Percentiles rank a stretch among this genome's conserved stretches.
Conservation (phyloP, 257 asterid species). For the Jacaranda mimosifolia region DNA sequence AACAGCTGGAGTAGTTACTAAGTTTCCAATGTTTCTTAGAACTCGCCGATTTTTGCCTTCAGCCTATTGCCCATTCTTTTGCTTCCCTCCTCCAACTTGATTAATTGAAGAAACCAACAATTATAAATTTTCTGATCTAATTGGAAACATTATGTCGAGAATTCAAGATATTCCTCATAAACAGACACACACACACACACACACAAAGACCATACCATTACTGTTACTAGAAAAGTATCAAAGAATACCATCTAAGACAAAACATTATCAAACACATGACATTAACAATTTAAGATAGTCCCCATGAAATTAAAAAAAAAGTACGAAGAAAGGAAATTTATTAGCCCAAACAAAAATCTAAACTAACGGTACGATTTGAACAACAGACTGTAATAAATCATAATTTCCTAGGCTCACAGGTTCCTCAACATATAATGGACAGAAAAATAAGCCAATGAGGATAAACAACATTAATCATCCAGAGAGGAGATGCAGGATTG, state of each 20-base stretch:
- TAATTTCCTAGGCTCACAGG: too few species aligned
- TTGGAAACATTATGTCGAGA: neutral
- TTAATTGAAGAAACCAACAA: neutral
- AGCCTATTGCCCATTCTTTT: slow-evolving; percentile 53
- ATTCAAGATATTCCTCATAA: neutral
- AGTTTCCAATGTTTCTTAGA: slow-evolving; percentile 80
- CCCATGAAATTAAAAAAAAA: too few species aligned
- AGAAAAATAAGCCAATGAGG: neutral
- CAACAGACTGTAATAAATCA: too few species aligned
- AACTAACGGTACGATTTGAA: too few species aligned
- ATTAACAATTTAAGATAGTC: too few species aligned
- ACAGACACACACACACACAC: neutral
- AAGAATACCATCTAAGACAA: too few species aligned
- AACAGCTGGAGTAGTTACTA: slow-evolving; percentile 48
- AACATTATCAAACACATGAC: too few species aligned
- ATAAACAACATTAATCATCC: neutral
- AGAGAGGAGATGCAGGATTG: too few species aligned
- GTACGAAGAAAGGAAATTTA: too few species aligned
- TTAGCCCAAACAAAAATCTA: neutral
- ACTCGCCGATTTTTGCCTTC: slow-evolving; percentile 66
- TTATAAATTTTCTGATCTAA: neutral
- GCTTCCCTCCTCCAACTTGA: slow-evolving; percentile 61
- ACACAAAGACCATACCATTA: too few species aligned
- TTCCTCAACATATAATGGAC: neutral
- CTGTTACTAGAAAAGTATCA: too few species aligned